Conservation (phyloP, 257 asterid species). For the Solanum clarkiae region DNA sequence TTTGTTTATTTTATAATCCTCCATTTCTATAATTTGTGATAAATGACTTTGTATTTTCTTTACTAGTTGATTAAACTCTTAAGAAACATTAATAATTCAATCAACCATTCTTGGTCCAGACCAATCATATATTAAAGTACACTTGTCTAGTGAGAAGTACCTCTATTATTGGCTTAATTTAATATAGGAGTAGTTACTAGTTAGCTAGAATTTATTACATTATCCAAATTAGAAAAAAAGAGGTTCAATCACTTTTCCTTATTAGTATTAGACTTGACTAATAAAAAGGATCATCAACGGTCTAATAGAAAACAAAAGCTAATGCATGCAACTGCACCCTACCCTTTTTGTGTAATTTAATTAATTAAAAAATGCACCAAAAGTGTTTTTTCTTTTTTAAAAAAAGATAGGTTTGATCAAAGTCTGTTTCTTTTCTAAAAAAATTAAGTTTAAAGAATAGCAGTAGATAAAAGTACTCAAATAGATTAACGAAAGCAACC, state of each 20-base stretch:
- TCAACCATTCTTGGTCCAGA: background rate
- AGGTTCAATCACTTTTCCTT: background rate
- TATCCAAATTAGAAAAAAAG: background rate
- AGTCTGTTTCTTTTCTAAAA: background rate
- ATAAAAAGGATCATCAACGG: background rate
- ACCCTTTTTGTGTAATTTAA: background rate
- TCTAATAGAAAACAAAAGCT: background rate
- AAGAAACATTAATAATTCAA: too few species aligned
- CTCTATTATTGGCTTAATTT: background rate
- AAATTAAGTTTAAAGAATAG: background rate
- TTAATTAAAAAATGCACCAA: background rate
- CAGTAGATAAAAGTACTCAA: background rate
- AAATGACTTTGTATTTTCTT: background rate
- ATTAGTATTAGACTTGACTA: background rate
- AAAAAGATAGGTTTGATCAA: background rate
- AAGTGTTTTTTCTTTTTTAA: background rate
- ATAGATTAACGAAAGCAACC: background rate
- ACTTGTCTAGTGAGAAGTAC: background rate
- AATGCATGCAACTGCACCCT: background rate
- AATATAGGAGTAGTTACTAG: too few species aligned
- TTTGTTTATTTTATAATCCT: background rate
- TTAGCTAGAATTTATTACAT: too few species aligned
- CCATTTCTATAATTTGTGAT: background rate
- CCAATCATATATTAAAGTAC: too few species aligned
- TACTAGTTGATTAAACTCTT: background rate